Base-by-base conservation (phyloP, 495 filamentous ascomycete genomes). In the Trichoderma reesei region DNA sequence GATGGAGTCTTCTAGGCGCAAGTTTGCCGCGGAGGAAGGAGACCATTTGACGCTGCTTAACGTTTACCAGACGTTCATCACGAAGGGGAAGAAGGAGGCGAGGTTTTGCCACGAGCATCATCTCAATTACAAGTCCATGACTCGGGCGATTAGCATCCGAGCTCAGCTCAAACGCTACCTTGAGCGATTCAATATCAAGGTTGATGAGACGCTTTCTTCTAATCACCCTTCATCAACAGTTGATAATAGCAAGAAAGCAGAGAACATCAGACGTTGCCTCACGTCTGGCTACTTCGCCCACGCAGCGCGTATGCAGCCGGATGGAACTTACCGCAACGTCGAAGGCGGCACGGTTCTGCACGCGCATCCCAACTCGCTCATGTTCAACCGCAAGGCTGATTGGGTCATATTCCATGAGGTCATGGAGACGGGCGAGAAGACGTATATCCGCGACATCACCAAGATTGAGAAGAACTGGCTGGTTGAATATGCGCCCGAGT, bases 401-500 rank as follows among this genome's bases (percentile, higher is more conserved):
- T 98, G 94, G 94, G 92, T 98, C 10, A 85, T 98, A 48, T 98
- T 98, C 71, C 89, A 95, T 70, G 95, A 98, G 72, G 85, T 97
- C 61, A 85, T 96, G 80, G 92, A 98, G 75, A 95, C 90, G 26
- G 88, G 90, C 16, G 82, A 84, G 64, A 98, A 97, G 79, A 92
- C 83, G 0, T 98, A 88, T 67, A 96, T 98, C 63, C 82, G 92
- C 51, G 94, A 98, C 77, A 78, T 96, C 63, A 94, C 88, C 5
- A 92, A 88, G 79, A 91, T 98, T 65, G 88, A 96, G 74, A 96
- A 90, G 80, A 80, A 78, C 54, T 98, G 93, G 87, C 81, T 98
- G 66, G 67, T 94, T 60, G 92, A 98, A 74, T 95, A 92, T 83
- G 90, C 90, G 33, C 85, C 89, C 0, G 85, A 86, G 54, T 98